Evolutionary conservation across 1,284 basidiomycete species (phyloP).

Genomic region (Ustilago loliicola): DNA sequence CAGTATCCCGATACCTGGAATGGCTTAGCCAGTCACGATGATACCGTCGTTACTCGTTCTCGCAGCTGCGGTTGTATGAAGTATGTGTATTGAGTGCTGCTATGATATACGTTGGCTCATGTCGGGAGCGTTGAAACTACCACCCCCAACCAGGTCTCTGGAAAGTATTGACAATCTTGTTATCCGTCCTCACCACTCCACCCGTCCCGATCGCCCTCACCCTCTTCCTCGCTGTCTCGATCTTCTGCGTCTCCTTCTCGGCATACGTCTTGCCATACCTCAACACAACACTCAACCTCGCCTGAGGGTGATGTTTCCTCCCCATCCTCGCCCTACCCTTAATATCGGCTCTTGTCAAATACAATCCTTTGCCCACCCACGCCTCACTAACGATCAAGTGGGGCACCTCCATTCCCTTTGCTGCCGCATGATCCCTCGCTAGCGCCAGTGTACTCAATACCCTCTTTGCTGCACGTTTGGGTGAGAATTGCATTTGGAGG

Average conservation of each 20-base stretch:
- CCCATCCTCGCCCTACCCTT: slow-evolving; percentile 87
- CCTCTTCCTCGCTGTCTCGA: slow-evolving; percentile 79
- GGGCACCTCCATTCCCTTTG: slow-evolving; percentile 82
- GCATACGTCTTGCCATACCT: slow-evolving; percentile 85
- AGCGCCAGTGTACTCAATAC: slow-evolving; percentile 89
- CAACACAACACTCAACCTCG: slow-evolving; percentile 83
- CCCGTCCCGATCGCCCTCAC: slow-evolving; percentile 81
- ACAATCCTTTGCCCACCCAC: slow-evolving; percentile 90
- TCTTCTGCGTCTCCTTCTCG: slow-evolving; percentile 78
- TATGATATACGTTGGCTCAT: background rate
- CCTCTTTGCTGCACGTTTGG: slow-evolving; percentile 86
- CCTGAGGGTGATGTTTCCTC: slow-evolving; percentile 81
- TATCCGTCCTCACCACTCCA: slow-evolving; percentile 58
- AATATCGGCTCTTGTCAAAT: slow-evolving; percentile 81
- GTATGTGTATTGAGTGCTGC: slow-evolving; percentile 1
- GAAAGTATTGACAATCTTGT: slow-evolving; percentile 60
- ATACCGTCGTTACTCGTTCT: background rate
- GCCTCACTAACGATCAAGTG: slow-evolving; percentile 88
- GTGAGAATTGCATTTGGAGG: slow-evolving; percentile 93
- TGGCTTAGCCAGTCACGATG: background rate
- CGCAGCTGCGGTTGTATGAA: background rate
- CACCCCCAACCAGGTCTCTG: slow-evolving; percentile 67
- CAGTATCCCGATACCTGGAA: slow-evolving; percentile 11
- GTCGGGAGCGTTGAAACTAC: slow-evolving; percentile 26
- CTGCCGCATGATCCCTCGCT: slow-evolving; percentile 87